phyloP scores from a whole-genome alignment of 768 basidiomycete species.

The Candolleomyces efflorescens region DNA sequence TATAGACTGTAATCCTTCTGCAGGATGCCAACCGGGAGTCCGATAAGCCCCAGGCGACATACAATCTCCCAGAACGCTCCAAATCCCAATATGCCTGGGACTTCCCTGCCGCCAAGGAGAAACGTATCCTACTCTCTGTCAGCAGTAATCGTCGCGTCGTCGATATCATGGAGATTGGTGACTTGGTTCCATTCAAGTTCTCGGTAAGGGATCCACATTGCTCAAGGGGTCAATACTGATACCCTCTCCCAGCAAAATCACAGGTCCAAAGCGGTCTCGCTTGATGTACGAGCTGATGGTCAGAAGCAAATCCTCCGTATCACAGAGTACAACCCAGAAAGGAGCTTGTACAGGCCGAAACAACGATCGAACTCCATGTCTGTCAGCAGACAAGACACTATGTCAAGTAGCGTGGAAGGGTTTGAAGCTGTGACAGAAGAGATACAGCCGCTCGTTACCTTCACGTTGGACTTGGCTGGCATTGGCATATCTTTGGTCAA shows the following conservation, averaged over 20 bases:
- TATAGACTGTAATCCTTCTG: not conserved
- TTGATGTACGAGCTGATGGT: constrained; percentile 91
- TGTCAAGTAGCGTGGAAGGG: constrained; percentile 60
- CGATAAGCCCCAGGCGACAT: constrained; percentile 41
- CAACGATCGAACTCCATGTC: constrained; percentile 42
- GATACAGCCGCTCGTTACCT: constrained; percentile 54
- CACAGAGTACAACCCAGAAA: constrained; percentile 80
- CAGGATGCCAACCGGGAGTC: constrained; percentile 44
- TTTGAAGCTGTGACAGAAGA: constrained; percentile 87
- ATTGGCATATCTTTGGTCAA: constrained; percentile 93
- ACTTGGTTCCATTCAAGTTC: constrained; percentile 86
- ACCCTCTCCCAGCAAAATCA: constrained; percentile 40
- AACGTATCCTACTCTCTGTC: constrained; percentile 65
- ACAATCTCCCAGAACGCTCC: constrained; percentile 54
- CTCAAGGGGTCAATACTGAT: not conserved
- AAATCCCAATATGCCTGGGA: constrained; percentile 88
- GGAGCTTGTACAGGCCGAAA: constrained; percentile 83
- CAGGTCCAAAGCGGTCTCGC: constrained; percentile 64
- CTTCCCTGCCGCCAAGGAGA: constrained; percentile 77
- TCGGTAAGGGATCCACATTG: constrained; percentile 39
- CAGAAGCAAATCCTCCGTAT: constrained; percentile 82
- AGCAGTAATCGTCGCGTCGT: constrained; percentile 61
- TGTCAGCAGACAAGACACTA: constrained; percentile 61
- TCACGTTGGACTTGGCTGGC: constrained; percentile 79
- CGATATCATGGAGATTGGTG: constrained; percentile 95